Percentiles rank a stretch among this genome's conserved stretches.
These are phyloP conservation scores for Russula abietina DNA, from an alignment of 768 basidiomycete species.

Conservation along the genomic window DNA sequence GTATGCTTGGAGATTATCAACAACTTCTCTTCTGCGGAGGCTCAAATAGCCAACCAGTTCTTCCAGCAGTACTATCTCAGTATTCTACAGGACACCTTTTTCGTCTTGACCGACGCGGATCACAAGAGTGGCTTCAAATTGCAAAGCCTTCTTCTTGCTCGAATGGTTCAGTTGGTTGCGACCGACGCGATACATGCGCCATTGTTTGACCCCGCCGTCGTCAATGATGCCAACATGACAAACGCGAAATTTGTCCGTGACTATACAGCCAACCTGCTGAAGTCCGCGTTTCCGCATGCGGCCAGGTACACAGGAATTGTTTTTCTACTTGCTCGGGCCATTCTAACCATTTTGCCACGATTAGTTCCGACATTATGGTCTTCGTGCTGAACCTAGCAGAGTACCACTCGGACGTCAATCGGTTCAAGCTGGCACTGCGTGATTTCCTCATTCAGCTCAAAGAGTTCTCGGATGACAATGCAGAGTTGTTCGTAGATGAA, in stretches of 20 bases:
- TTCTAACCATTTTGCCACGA: slow-evolving; percentile 5
- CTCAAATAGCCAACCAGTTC: slow-evolving; percentile 79
- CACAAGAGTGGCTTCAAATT: slow-evolving; percentile 99
- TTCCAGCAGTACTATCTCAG: slow-evolving; percentile 95
- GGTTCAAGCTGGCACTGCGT: slow-evolving; percentile 90
- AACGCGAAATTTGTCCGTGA: slow-evolving; percentile 79
- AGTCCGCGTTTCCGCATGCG: slow-evolving; percentile 88
- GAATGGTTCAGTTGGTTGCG: slow-evolving; percentile 91
- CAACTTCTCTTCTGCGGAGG: slow-evolving; percentile 83
- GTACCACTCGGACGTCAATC: slow-evolving; percentile 71
- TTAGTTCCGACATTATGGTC: slow-evolving; percentile 62
- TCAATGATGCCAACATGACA: slow-evolving; percentile 61
- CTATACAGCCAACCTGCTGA: slow-evolving; percentile 81
- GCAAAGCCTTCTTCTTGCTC: slow-evolving; percentile 85
- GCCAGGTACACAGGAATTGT: slow-evolving; percentile 54
- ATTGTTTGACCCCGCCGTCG: slow-evolving; percentile 72
- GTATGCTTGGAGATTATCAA: slow-evolving; percentile 93
- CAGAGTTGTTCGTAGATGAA: slow-evolving; percentile 90
- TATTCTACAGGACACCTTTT: slow-evolving; percentile 93
- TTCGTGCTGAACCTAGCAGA: slow-evolving; percentile 66
- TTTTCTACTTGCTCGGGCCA: background rate
- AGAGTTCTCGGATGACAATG: slow-evolving; percentile 93
- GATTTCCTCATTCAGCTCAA: slow-evolving; percentile 98
- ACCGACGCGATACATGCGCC: slow-evolving; percentile 73
- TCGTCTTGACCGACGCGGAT: slow-evolving; percentile 93